These are phyloP conservation scores for Blastobotrys buckinghamii DNA, from an alignment of 1,139 yeast species.

Conservation along the genomic window DNA sequence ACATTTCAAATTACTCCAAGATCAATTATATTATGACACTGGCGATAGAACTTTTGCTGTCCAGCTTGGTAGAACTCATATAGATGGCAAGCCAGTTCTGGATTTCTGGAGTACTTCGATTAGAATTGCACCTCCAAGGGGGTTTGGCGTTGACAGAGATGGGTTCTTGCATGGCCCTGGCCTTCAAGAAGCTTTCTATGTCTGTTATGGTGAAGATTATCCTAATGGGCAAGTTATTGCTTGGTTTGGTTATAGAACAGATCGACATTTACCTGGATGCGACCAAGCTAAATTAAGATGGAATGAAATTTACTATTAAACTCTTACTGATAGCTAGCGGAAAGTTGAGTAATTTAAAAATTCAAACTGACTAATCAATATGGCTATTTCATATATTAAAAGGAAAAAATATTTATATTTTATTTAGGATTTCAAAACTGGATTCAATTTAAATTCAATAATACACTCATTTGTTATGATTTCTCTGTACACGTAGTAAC, in stretches of 20 bases:
- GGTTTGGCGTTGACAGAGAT: neutral
- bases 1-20: neutral
- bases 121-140: neutral
- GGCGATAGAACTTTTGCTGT: neutral
- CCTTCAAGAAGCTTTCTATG: neutral
- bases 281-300: neutral
- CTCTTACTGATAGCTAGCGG: no score
- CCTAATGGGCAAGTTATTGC: constrained; percentile 1
- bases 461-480: no score
- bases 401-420: no score
- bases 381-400: no score
- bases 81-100: neutral
- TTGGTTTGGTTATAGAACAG: neutral
- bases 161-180: constrained; percentile 1
- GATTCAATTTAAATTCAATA: no score
- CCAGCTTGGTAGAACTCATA: neutral
- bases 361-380: no score
- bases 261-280: neutral
- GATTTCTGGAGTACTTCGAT: neutral
- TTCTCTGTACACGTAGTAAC: no score
- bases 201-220: neutral
- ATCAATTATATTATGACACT: neutral
- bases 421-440: no score
- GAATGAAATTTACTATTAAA: neutral
- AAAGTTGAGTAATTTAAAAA: no score